Base-by-base conservation (phyloP, 2,329 filamentous ascomycete species). In the Eutypa lata region DNA sequence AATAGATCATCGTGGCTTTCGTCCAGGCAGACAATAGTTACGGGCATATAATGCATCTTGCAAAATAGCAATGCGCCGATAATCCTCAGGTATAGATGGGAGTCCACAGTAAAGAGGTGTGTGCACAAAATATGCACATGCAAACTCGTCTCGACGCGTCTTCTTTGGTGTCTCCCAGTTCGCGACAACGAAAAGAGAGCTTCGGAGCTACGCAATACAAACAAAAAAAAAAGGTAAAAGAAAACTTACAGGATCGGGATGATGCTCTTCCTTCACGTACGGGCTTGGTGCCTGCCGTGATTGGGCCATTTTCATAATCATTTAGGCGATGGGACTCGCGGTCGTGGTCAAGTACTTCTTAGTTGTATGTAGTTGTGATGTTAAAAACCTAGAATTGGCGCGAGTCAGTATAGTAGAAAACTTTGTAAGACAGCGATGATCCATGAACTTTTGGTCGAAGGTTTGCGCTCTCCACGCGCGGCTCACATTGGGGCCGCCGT, bases 261-360 rank as follows among this genome's bases (percentile, higher is more conserved):
- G 22, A 3, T 61, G 64, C 61, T 76, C 74, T 58, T 75, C 73
- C 60, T 76, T 76, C 55, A 71, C 59, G 51, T 69, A 74, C 47
- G 71, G 68, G 66, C 69, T 68, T 50, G 72, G 64, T 63, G 67
- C 70, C 70, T 75, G 73, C 58, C 72, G 72, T 58, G 73, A 72
- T 59, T 74, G 73, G 59, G 72, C 72, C 74, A 77, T 77, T 61
- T 72, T 72, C 63, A 73, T 70, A 65, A 73, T 69, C 72, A 75
- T 75, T 56, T 28, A 45, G 22, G 42, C 42, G 22, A 45, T 45
- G 42, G 13, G 42, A 24, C 21, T 24, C 22, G 42, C 21, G 47
- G 37, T 42, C 21, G 21, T 18, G 44, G 38, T 38, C 37, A 3
- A 45, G 33, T 31, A 31, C 26, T 31, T 31, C 26, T n/a, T 6